Percentiles rank a stretch among this genome's conserved stretches.
These are phyloP conservation scores for Conidiobolus coronatus DNA, from an alignment of 371 early-diverging fungal genomes.

Conservation along the genomic window DNA sequence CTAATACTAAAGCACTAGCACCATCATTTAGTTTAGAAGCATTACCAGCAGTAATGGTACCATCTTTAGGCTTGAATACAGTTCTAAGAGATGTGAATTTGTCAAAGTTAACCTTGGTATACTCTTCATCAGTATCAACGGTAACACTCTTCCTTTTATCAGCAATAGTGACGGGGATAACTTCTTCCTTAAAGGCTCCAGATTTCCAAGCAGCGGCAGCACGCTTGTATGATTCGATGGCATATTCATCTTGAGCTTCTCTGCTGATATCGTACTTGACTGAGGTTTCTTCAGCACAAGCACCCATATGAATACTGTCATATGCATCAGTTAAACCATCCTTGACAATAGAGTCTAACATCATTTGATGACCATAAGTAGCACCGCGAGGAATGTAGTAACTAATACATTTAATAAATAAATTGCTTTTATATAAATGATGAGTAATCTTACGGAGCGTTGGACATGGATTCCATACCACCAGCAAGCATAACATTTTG, in stretches of 20 bases:
- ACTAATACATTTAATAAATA: conserved; percentile 6
- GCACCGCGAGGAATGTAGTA: conserved; percentile 21
- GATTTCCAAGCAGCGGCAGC: conserved; percentile 55
- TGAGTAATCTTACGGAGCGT: conserved; percentile 40
- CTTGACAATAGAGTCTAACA: conserved; percentile 68
- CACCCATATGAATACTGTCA: conserved; percentile 37
- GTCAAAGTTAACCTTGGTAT: conserved; percentile 19
- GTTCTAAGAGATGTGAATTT: conserved; percentile 5
- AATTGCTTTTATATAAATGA: neutral
- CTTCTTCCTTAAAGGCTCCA: conserved; percentile 62
- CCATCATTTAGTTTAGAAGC: conserved; percentile 86
- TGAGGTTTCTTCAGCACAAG: conserved; percentile 85
- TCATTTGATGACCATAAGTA: conserved; percentile 63
- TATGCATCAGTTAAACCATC: conserved; percentile 90
- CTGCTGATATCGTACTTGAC: conserved; percentile 53
- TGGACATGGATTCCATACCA: conserved; percentile 91
- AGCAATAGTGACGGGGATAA: conserved; percentile 63
- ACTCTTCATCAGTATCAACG: conserved; percentile 60
- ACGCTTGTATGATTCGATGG: conserved; percentile 63
- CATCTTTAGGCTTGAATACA: conserved; percentile 9
- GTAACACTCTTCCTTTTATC: conserved; percentile 65
- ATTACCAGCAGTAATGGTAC: conserved; percentile 89
- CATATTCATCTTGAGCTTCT: conserved; percentile 74
- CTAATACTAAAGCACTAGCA: conserved; percentile 77
- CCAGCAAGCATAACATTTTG: conserved; percentile 59